Evolutionary conservation across 2,329 filamentous ascomycete genomes (phyloP), one percentile per base, ranked within the genome.

Genomic region (Chaetomiaceae sp.): DNA sequence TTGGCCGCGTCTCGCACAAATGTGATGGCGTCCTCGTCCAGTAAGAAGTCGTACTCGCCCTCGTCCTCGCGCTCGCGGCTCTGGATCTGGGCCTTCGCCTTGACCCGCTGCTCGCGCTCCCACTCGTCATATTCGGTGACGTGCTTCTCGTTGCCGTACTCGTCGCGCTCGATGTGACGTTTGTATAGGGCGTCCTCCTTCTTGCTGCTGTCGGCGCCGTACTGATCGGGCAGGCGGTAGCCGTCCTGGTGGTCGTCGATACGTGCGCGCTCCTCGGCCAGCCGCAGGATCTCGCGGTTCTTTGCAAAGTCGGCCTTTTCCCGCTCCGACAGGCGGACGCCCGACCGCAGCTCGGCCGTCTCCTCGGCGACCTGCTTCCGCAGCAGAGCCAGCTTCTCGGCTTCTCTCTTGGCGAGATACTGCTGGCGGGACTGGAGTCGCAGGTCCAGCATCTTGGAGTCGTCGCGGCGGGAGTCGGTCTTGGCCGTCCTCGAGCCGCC

Each of bases 91-190:
- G 89, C 84, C 66, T 92, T 93, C 5, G 89, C 91, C 67, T 95
- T 95, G 50, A 84, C 78, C 1, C 86, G 80, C 70, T 97, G 92
- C 65, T 97, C 92, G 51, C 82, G 75, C 66, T 99, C 93, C 92
- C 92, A 99, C 63, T 96, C 88, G 55, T 99, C 91, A 57, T 96
- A 87, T 66, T 99, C 93, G 0, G 90, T 96, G 51, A 96, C 82
- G 60, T 89, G 95, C 61, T 85, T 86, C 66, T 96, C 92, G 57
- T 93, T 85, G 4, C 91, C 91, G 60, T 85, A 85, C 61, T 95
- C 88, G 60, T 95, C 90, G 54, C 81, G 80, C 56, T 96, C 91
- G 3, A 96, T 85, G 60, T 96, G 92, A 44, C 91, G 82, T 66
- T 89, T 91, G 70, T 95, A 96, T 10, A 99, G 76, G 0, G 88